Evolutionary conservation across 2,329 filamentous ascomycete genomes (phyloP).

Genomic region (Cucurbitaria berberidis): DNA sequence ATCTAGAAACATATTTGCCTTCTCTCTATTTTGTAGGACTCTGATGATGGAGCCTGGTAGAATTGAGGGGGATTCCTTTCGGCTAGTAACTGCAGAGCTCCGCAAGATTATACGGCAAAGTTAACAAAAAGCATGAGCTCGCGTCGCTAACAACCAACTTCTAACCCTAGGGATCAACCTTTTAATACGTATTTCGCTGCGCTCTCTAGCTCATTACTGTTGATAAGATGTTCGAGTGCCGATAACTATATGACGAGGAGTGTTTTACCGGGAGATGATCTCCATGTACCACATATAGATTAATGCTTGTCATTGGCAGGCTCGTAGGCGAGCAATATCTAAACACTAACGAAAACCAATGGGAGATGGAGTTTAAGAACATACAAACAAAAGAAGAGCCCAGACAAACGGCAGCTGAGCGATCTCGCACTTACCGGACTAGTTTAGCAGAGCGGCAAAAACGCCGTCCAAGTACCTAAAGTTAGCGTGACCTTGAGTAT

Average conservation of each 20-base stretch:
- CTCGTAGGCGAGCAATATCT: constrained; percentile 18
- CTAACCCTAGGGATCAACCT: background rate
- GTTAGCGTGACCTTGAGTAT: too few relatives aligned
- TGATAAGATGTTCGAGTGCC: background rate
- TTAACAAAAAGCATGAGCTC: background rate
- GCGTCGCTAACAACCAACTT: background rate
- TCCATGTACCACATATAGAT: constrained; percentile 11
- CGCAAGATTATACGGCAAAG: background rate
- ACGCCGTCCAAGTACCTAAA: too few relatives aligned
- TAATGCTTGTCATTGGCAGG: constrained; percentile 28
- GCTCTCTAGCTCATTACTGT: background rate
- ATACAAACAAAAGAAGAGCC: background rate
- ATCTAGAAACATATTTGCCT: background rate
- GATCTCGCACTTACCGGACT: background rate
- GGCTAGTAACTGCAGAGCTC: background rate
- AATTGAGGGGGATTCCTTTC: background rate
- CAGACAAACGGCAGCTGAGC: background rate
- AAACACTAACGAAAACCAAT: background rate
- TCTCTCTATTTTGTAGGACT: background rate
- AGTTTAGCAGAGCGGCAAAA: background rate
- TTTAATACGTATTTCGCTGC: background rate
- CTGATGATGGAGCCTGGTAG: background rate
- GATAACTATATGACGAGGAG: constrained; percentile 3
- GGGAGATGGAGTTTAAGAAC: background rate
- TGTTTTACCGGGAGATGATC: constrained; percentile 16